Evolutionary conservation across 208 protist species (phyloP).

Genomic region (Wallacemonas sp.): DNA sequence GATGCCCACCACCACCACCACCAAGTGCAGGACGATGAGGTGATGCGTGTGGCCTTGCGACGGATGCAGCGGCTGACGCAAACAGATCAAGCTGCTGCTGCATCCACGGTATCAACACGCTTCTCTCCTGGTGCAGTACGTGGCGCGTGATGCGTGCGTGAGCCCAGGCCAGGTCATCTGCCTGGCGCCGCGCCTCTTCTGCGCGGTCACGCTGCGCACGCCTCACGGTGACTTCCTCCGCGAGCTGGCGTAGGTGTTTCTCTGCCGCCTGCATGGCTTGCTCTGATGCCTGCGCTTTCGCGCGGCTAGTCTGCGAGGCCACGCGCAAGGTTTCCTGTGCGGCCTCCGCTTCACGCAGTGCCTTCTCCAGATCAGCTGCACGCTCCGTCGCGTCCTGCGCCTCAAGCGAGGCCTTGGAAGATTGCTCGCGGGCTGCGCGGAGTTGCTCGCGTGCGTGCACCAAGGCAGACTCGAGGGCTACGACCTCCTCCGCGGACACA

Average conservation of each 20-base stretch:
- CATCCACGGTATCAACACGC: constrained; percentile 4
- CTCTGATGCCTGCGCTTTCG: not conserved
- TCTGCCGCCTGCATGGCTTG: constrained; percentile 4
- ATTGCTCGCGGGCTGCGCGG: not conserved
- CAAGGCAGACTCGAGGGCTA: not conserved
- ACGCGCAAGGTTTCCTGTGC: not conserved
- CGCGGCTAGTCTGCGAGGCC: not conserved
- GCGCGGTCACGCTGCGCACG: constrained; percentile 4
- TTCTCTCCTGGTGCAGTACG: constrained; percentile 7
- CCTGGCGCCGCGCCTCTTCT: not conserved
- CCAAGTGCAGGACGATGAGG: no score
- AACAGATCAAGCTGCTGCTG: constrained; percentile 13
- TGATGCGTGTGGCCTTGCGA: no score
- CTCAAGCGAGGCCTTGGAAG: not conserved
- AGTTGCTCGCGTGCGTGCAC: not conserved
- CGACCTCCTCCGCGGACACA: constrained; percentile 16
- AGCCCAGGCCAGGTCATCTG: not conserved
- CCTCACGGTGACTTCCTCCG: constrained; percentile 2
- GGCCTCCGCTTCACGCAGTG: not conserved
- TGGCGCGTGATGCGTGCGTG: constrained; percentile 4
- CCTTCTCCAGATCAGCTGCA: not conserved
- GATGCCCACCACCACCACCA: no score
- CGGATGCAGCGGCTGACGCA: not conserved
- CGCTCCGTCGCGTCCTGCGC: not conserved
- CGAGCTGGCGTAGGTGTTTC: not conserved